Base-by-base conservation (phyloP, 768 basidiomycete genomes). In the Russula sp. region DNA sequence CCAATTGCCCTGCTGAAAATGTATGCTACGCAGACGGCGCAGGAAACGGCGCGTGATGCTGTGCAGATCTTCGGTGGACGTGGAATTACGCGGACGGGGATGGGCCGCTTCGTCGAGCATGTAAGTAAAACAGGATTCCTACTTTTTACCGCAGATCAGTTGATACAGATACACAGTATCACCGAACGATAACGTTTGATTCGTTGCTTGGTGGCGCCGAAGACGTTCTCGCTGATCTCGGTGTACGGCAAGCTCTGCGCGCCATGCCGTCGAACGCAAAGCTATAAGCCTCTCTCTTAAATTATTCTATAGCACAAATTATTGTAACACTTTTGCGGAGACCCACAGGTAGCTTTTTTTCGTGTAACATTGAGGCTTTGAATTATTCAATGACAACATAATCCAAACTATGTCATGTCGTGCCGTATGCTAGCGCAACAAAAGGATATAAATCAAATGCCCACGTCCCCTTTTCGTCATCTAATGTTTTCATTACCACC, bases 21-120 rank as follows among this genome's bases (percentile, higher is more conserved):
- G 79, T 85, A 87, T 69, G 80, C 83, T 38, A 93, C 93, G 3
- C 81, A 84, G 40, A 82, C 82, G 18, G 90, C 89, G 0, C 89
- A 91, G 71, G 86, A 90, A 44, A 90, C 90, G 20, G 88, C 90
- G 18, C 80, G 83, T 63, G 92, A 94, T 69, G 91, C 92, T 20
- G 89, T 93, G 3, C 88, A 88, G 79, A 83, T 93, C 67, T 93
- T 92, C 67, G 91, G 92, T 68, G 93, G 92, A 10, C 83, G 93
- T 61, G 92, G 89, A 54, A 84, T 94, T 64, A 93, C 93, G 30
- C 81, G 82, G 73, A 84, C 84, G 16, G 91, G 92, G 34, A 91
- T 92, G 89, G 91, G 91, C 44, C 79, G 78, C 60, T 81, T 80
- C 70, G 83, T 90, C 55, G 90, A 93, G 74, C 88, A 90, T 70